Base-by-base conservation (phyloP, 495 filamentous ascomycete genomes). In the Aspergillus asperescens region DNA sequence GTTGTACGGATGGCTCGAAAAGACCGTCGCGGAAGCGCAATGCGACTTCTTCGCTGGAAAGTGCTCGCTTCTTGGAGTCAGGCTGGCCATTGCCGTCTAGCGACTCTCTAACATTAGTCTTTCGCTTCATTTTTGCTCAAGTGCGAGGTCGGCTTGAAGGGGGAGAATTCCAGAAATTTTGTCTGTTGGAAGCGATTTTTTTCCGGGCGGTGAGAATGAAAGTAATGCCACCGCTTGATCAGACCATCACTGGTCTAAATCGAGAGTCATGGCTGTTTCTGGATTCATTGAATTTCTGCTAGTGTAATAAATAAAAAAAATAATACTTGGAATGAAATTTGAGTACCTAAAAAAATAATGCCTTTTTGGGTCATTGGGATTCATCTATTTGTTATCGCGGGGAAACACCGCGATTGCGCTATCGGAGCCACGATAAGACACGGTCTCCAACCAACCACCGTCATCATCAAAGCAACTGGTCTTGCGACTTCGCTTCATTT, bases 1-100 rank as follows among this genome's bases (percentile, higher is more conserved):
- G 63, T 46, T 87, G 76, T 44, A 85, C 77, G 37, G 77, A 60
- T 41, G 81, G 64, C 47, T 87, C 85, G 65, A 95, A 93, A 13
- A 95, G 77, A 5, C 82, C 86, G 45, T 85, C 76, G 29, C 86
- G 83, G 64, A 97, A 96, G 58, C 71, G 70, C 44, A 68, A 50
- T 13, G 58, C 64, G 20, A 70, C 72, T 53, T 76, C 71, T 35
- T 77, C 72, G 55, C 67, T 71, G 15, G 75, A 76, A 28, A 77
- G 67, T 4, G 74, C 76, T n/a, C 74, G 69, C 60, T 77, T 81
- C 48, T 82, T 82, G 41, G 65, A 58, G 15, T 69, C 62, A 7
- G 66, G 65, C 53, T 63, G 61, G 59, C 68, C 74, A 67, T 77
- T 74, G 62, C 59, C 64, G 27, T 60, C 62, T 18, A 60, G n/a